Evolutionary conservation across 2,329 filamentous ascomycete genomes (phyloP), one percentile per base, ranked within the genome.

Genomic region (Nothomitra cinnamomea): DNA sequence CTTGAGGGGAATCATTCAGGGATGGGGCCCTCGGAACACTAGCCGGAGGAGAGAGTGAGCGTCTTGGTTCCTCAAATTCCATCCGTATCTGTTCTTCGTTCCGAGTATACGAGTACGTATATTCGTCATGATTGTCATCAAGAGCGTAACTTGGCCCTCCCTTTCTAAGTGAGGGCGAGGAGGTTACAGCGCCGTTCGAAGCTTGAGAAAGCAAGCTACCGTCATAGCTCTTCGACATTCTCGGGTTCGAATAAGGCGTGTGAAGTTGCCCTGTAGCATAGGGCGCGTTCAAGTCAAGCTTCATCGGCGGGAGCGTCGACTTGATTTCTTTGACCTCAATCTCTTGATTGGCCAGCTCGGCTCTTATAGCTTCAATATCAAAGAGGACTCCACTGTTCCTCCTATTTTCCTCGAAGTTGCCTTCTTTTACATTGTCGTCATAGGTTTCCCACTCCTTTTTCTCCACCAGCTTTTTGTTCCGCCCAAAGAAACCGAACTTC

Each of bases 361-460:
- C 82, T 50, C 87, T 78, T 58, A 98, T 96, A 12, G 92, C 92
- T 61, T 98, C 92, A 48, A 98, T 80, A 62, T 98, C 92, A 62
- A 98, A 98, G 47, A 98, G 74, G 7, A 96, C 83, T 35, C 72
- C 71, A 19, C 66, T 65, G 24, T 64, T 56, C 21, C 64, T 62
- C 3, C 61, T 61, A 21, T 55, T 61, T 10, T 57, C 52, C 7
- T 55, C 58, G 17, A 59, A 42, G 64, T 59, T 42, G 48, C 57
- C 15, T 1, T 57, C 63, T 62, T 77, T 78, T 45, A 24, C 28
- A 65, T 69, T 70, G 57, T 94, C 85, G 63, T 95, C 84, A 65
- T 95, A 95, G 7, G 87, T 87, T 66, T 96, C 90, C 90, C 90
- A 95, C 53, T 86, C 85, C 63, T 88, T 87, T 68, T 88, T 89